Conservation (phyloP, 225 moss, liverwort and hornwort genomes). For the Pseudisothecium myosuroides region DNA sequence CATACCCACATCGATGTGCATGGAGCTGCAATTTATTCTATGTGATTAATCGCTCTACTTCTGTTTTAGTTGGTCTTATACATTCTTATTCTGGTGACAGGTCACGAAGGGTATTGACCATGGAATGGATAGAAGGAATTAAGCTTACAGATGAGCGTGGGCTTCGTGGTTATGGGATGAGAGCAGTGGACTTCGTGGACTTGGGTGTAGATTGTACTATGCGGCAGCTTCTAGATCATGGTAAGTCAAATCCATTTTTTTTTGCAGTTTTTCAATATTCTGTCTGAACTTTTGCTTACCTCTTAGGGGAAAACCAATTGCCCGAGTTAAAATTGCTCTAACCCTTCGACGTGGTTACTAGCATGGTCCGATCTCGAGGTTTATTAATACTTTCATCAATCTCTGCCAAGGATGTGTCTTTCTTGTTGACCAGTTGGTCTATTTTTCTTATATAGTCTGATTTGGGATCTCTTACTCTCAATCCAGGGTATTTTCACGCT, state of each 20-base stretch:
- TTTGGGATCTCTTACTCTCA: neutral
- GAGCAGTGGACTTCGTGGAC: slow-evolving; percentile 55
- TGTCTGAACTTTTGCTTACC: neutral
- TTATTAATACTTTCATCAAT: neutral
- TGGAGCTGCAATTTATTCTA: neutral
- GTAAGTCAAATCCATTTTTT: neutral
- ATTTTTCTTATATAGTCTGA: neutral
- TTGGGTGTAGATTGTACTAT: slow-evolving; percentile 61
- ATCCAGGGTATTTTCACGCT: slow-evolving; percentile 61
- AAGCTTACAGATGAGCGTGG: slow-evolving; percentile 52
- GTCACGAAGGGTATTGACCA: slow-evolving; percentile 53
- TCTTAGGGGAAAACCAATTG: neutral
- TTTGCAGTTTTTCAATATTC: neutral
- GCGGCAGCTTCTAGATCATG: slow-evolving; percentile 60
- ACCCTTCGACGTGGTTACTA: neutral
- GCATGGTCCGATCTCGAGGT: neutral
- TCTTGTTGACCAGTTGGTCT: neutral
- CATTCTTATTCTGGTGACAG: slow-evolving; percentile 13
- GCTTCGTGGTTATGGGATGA: slow-evolving; percentile 34
- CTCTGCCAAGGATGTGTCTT: neutral
- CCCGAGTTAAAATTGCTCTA: neutral
- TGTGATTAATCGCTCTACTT: neutral
- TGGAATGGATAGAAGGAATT: slow-evolving; percentile 67
- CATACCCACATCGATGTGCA: neutral
- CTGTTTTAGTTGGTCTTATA: neutral